A percentile compares a stretch with the other conserved stretches of the same genome.
Conservation (phyloP, 2,329 filamentous ascomycete species). For the Diaporthe humulicola region DNA sequence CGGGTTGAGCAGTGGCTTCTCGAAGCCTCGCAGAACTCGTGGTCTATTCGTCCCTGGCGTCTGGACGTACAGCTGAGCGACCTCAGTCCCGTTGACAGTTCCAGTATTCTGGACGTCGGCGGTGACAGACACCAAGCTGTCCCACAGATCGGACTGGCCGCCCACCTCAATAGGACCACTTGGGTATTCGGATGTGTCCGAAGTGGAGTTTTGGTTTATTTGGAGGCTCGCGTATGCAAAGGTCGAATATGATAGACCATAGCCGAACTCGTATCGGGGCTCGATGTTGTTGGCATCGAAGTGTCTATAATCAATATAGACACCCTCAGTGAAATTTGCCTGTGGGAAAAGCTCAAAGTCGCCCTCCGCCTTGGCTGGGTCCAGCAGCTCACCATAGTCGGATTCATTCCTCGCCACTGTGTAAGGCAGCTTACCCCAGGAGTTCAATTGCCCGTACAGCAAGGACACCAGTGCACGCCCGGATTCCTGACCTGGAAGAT, state of each 20-base stretch:
- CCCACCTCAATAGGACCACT: slow-evolving; percentile 56
- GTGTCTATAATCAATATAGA: slow-evolving; percentile 67
- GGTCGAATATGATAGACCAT: slow-evolving; percentile 68
- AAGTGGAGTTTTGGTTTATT: slow-evolving; percentile 49
- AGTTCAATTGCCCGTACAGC: slow-evolving; percentile 69
- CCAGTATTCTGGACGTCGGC: slow-evolving; percentile 60
- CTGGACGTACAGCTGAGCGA: slow-evolving; percentile 62
- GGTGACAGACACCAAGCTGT: slow-evolving; percentile 55
- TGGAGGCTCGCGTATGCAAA: slow-evolving; percentile 62
- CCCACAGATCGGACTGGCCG: slow-evolving; percentile 62
- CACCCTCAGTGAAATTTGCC: slow-evolving; percentile 64
- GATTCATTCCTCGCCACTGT: slow-evolving; percentile 69
- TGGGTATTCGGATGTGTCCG: slow-evolving; percentile 52
- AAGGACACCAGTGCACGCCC: slow-evolving; percentile 68
- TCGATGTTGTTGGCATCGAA: slow-evolving; percentile 63
- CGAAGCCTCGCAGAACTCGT: slow-evolving; percentile 75
- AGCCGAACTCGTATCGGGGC: slow-evolving; percentile 69
- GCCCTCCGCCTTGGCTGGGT: slow-evolving; percentile 59
- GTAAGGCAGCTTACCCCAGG: slow-evolving; percentile 72
- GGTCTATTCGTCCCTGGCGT: slow-evolving; percentile 61
- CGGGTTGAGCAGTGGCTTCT: slow-evolving; percentile 67
- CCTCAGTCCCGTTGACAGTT: slow-evolving; percentile 57
- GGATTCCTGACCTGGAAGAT: slow-evolving; percentile 74
- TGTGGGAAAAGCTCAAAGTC: slow-evolving; percentile 65
- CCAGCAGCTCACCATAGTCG: slow-evolving; percentile 65